phyloP scores from a whole-genome alignment of 2,329 filamentous ascomycete species.

The Phyllosticta citrichinensis region DNA sequence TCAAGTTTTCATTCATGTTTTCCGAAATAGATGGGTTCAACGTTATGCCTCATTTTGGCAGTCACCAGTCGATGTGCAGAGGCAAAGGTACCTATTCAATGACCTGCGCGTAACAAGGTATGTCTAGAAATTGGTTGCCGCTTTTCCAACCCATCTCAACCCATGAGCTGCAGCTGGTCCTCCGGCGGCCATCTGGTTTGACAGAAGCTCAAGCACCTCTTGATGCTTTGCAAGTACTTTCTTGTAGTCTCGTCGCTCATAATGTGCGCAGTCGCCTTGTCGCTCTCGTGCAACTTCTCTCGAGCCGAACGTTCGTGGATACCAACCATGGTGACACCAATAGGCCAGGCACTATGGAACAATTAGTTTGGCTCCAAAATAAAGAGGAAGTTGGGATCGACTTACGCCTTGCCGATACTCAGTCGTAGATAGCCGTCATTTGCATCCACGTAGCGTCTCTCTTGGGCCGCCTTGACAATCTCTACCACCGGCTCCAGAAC shows the following conservation, averaged over 20 bases:
- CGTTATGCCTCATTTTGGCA: neutral
- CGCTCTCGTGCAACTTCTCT: constrained; percentile 80
- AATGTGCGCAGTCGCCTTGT: constrained; percentile 76
- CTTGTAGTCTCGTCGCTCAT: constrained; percentile 94
- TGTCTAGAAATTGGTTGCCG: neutral
- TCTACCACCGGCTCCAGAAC: constrained; percentile 77
- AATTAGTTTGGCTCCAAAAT: neutral
- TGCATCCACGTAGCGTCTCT: constrained; percentile 85
- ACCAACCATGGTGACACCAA: constrained; percentile 98
- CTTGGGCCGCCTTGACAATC: constrained; percentile 84
- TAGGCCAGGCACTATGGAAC: constrained; percentile 67
- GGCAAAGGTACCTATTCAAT: neutral
- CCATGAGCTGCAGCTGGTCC: constrained; percentile 91
- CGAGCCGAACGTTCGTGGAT: constrained; percentile 94
- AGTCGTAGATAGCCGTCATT: constrained; percentile 90
- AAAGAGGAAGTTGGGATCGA: constrained; percentile 9
- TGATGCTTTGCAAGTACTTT: constrained; percentile 96
- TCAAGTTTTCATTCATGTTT: neutral
- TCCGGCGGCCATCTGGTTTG: constrained; percentile 94
- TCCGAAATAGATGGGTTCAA: neutral
- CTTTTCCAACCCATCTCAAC: constrained; percentile 35
- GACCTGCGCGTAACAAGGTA: neutral
- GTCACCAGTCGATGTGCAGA: neutral
- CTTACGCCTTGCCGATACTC: constrained; percentile 79
- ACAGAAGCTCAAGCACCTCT: constrained; percentile 89